These are phyloP conservation scores for Populus trichocarpa DNA, from an alignment of 441 rosid species.

Conservation along the genomic window DNA sequence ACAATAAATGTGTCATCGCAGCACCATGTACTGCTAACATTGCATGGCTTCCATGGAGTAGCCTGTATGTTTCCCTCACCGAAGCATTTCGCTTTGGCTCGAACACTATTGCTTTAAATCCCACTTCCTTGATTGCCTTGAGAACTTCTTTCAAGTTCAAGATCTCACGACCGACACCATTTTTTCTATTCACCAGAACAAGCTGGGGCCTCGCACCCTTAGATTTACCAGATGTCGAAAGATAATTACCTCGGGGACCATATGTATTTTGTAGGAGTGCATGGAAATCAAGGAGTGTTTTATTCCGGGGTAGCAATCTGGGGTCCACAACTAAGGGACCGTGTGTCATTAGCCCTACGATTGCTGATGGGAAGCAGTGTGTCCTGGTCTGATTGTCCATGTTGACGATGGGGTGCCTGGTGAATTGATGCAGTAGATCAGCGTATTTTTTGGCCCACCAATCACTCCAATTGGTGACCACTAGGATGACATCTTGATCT, in stretches of 20 bases:
- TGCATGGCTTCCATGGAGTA: slow-evolving; percentile 26
- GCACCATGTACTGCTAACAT: slow-evolving; percentile 39
- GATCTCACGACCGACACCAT: background rate
- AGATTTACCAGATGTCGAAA: too few relatives aligned
- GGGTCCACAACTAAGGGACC: too few relatives aligned
- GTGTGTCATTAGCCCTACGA: too few relatives aligned
- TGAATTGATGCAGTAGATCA: background rate
- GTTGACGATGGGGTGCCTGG: background rate
- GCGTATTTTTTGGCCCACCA: background rate
- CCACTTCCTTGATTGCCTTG: background rate
- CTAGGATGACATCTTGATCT: background rate
- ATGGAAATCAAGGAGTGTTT: too few relatives aligned
- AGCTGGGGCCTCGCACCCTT: background rate
- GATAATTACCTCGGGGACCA: too few relatives aligned
- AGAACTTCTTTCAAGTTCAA: background rate
- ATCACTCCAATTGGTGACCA: background rate
- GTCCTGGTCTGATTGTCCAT: background rate
- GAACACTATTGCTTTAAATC: too few relatives aligned
- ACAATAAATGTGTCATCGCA: slow-evolving; percentile 22
- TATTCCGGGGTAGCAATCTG: too few relatives aligned
- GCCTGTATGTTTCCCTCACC: slow-evolving; percentile 6
- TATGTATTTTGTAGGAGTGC: too few relatives aligned
- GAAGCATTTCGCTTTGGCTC: slow-evolving; percentile 2
- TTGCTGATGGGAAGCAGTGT: background rate
- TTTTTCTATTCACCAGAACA: background rate